Percentiles rank a stretch among this genome's conserved stretches.
Evolutionary conservation across 805 yeast species (phyloP).

Genomic region (Teunomyces kruisii): DNA sequence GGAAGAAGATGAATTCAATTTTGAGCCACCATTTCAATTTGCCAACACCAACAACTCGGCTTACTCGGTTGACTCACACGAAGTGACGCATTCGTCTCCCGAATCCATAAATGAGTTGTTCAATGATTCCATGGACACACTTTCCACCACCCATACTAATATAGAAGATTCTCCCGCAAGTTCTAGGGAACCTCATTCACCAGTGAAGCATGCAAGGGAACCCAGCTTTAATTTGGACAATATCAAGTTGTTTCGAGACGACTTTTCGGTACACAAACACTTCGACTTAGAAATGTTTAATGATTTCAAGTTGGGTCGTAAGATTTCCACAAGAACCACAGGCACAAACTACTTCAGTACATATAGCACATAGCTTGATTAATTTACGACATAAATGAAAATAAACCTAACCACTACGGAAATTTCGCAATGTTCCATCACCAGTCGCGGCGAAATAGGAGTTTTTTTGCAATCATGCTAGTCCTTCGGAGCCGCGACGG

Average conservation of each 20-base stretch:
- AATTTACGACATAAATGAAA: background rate
- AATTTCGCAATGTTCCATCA: background rate
- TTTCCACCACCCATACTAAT: slow-evolving; percentile 32
- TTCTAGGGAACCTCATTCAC: background rate
- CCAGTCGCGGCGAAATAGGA: background rate
- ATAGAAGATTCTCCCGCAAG: slow-evolving; percentile 7
- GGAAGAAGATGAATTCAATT: slow-evolving; percentile 6
- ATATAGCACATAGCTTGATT: background rate
- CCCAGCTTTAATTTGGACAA: slow-evolving; percentile 2
- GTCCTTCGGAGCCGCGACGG: background rate
- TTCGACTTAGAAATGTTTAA: slow-evolving; percentile 1
- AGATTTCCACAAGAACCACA: background rate
- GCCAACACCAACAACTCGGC: slow-evolving; percentile 4
- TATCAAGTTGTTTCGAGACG: background rate
- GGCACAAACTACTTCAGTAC: background rate
- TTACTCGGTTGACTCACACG: slow-evolving; percentile 15
- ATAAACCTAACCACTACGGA: background rate
- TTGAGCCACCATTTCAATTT: slow-evolving; percentile 5
- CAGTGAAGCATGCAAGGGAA: background rate
- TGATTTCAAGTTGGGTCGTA: background rate
- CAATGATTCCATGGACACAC: slow-evolving; percentile 24
- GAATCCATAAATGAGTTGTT: slow-evolving; percentile 12
- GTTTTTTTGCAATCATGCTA: slow-evolving; percentile 1
- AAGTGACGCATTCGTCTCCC: slow-evolving; percentile 10
- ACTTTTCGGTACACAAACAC: background rate